phyloP scores from a whole-genome alignment of 2,329 filamentous ascomycete species.

The Zymoseptoria pseudotritici region DNA sequence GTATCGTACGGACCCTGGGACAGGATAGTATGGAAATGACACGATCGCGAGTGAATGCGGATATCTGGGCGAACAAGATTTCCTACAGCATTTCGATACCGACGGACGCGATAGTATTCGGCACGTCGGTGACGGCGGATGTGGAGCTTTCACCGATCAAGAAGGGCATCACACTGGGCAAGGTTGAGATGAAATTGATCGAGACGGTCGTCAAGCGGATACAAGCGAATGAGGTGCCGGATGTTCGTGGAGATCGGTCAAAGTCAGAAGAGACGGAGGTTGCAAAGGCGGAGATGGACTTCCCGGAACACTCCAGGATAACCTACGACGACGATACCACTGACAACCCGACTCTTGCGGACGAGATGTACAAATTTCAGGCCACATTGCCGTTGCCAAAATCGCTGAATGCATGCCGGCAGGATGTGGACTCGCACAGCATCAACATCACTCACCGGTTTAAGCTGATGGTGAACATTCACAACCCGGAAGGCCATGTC shows the following conservation, averaged over 20 bases:
- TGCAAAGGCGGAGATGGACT: constrained; percentile 32
- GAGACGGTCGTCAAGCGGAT: constrained; percentile 58
- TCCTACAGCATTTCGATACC: constrained; percentile 92
- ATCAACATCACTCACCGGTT: constrained; percentile 93
- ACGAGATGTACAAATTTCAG: constrained; percentile 55
- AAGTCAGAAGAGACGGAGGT: constrained; percentile 33
- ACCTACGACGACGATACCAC: constrained; percentile 32
- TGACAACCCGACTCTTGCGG: constrained; percentile 34
- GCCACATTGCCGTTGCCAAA: constrained; percentile 65
- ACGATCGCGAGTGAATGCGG: constrained; percentile 59
- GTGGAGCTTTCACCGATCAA: constrained; percentile 82
- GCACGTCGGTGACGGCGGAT: constrained; percentile 74
- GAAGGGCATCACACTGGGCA: constrained; percentile 81
- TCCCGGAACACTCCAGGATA: constrained; percentile 30
- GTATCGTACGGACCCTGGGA: constrained; percentile 42
- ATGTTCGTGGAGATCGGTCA: constrained; percentile 25
- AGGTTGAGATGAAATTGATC: constrained; percentile 69
- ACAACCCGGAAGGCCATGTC: constrained; percentile 90
- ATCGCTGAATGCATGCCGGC: constrained; percentile 72
- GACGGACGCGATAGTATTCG: constrained; percentile 89
- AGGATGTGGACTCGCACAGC: constrained; percentile 79
- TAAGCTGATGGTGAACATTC: constrained; percentile 80
- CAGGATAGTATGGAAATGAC: constrained; percentile 63
- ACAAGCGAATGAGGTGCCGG: constrained; percentile 27
- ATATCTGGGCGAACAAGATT: constrained; percentile 96